These are phyloP conservation scores for Lathyrus oleraceus DNA, from an alignment of 306 rosid species.

Conservation along the genomic window DNA sequence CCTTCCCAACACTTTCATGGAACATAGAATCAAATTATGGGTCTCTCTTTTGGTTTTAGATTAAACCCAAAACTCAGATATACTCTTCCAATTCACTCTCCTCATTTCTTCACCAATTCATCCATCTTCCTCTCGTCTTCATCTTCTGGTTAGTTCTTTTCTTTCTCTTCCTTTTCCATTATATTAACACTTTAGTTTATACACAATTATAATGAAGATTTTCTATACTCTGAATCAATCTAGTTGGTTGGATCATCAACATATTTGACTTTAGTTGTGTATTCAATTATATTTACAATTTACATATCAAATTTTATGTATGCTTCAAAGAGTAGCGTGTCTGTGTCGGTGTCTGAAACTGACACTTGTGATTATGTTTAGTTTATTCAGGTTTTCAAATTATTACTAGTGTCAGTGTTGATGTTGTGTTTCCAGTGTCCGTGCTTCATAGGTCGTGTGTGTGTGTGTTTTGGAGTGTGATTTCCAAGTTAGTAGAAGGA, in stretches of 20 bases:
- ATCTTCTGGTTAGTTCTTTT: conserved; percentile 55
- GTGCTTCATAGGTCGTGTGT: neutral
- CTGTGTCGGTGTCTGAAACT: neutral
- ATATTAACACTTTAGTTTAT: neutral
- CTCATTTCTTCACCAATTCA: conserved; percentile 48
- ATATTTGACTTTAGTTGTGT: neutral
- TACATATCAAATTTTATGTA: neutral
- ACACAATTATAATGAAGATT: no score
- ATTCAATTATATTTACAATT: neutral
- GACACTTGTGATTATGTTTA: no score
- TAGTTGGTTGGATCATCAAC: no score
- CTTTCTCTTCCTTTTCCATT: neutral
- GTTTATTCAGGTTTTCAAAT: no score
- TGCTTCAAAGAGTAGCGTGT: neutral
- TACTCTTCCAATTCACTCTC: conserved; percentile 46
- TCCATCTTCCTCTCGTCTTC: conserved; percentile 57
- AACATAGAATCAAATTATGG: conserved; percentile 49
- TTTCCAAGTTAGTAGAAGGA: neutral
- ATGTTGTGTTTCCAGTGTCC: no score
- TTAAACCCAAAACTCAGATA: conserved; percentile 52
- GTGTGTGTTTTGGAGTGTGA: neutral
- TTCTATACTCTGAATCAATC: neutral
- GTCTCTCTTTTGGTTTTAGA: conserved; percentile 51
- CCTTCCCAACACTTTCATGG: conserved; percentile 40
- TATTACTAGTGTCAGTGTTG: no score